Conservation (phyloP, 2,329 filamentous ascomycete genomes). For the Xylariomycetidae sp. region DNA sequence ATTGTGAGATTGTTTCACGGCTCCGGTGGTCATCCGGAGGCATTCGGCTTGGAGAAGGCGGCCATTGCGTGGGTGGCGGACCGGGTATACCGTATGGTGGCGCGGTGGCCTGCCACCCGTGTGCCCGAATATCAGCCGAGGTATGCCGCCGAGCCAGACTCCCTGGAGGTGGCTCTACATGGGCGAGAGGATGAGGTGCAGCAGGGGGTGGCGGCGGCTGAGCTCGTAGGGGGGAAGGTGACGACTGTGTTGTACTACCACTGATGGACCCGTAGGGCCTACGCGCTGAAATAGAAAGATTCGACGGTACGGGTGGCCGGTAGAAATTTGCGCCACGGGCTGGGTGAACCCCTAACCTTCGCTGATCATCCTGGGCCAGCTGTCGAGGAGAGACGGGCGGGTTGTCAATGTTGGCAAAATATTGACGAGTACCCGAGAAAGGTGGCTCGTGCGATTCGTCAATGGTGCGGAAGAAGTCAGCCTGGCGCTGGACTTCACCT, state of each 20-base stretch:
- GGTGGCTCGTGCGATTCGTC: constrained; percentile 65
- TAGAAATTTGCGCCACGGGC: constrained; percentile 59
- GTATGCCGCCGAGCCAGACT: constrained; percentile 83
- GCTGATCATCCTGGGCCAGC: constrained; percentile 76
- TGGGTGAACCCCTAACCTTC: constrained; percentile 62
- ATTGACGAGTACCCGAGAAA: constrained; percentile 60
- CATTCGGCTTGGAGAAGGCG: constrained; percentile 48
- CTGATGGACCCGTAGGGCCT: constrained; percentile 84
- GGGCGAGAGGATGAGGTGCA: constrained; percentile 56
- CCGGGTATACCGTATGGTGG: constrained; percentile 65
- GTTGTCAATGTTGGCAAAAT: constrained; percentile 65
- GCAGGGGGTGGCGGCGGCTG: constrained; percentile 58
- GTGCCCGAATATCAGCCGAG: constrained; percentile 88
- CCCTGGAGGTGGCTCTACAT: constrained; percentile 56
- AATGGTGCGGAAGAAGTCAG: constrained; percentile 50
- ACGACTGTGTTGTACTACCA: constrained; percentile 62
- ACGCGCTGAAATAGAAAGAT: constrained; percentile 69
- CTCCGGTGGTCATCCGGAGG: constrained; percentile 50
- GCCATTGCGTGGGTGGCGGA: constrained; percentile 46
- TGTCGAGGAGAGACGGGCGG: constrained; percentile 85
- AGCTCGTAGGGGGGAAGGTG: constrained; percentile 68
- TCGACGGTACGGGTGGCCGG: constrained; percentile 75
- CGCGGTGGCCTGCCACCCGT: constrained; percentile 65
- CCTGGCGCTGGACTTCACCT: constrained; percentile 56
- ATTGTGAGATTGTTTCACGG: constrained; percentile 53